These are phyloP conservation scores for Aaosphaeria pasadenensis DNA, from an alignment of 2,329 filamentous ascomycete genomes.

Conservation along the genomic window DNA sequence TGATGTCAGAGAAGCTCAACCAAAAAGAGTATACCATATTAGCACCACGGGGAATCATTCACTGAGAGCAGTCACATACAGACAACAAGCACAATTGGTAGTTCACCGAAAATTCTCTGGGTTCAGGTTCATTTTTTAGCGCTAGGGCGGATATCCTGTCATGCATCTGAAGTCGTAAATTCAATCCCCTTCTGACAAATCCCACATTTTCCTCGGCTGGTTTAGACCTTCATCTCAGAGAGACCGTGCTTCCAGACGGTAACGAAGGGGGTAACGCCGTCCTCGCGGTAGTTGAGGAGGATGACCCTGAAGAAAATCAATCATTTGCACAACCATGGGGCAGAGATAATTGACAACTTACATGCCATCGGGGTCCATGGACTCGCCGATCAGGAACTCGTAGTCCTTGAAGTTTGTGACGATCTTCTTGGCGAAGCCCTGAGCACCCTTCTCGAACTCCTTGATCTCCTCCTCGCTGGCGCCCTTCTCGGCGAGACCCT, in stretches of 20 bases:
- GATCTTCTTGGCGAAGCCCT: conserved; percentile 76
- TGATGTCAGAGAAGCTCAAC: too few relatives aligned
- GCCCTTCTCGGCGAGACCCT: conserved; percentile 61
- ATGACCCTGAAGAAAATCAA: conserved; percentile 59
- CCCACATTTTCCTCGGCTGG: conserved; percentile 2
- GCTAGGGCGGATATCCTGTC: conserved; percentile 32
- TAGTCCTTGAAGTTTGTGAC: conserved; percentile 89
- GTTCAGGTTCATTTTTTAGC: conserved; percentile 24
- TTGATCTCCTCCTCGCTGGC: conserved; percentile 65
- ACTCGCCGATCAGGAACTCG: conserved; percentile 90
- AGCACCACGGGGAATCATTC: too few relatives aligned
- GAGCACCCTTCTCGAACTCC: conserved; percentile 75
- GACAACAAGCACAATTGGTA: too few relatives aligned
- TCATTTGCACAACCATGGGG: background rate
- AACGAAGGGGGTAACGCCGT: conserved; percentile 86
- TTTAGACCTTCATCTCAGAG: conserved; percentile 84
- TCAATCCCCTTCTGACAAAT: conserved; percentile 13
- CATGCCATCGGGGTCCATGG: conserved; percentile 93
- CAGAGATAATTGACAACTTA: conserved; percentile 48
- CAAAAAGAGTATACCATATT: too few relatives aligned
- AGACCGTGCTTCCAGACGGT: conserved; percentile 96
- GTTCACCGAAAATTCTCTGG: too few relatives aligned
- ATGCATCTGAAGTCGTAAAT: conserved; percentile 39
- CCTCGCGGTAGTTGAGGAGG: conserved; percentile 96
- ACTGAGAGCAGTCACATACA: too few relatives aligned